Base-by-base conservation (phyloP, 306 rosid genomes). In the Begonia peltatifolia region DNA sequence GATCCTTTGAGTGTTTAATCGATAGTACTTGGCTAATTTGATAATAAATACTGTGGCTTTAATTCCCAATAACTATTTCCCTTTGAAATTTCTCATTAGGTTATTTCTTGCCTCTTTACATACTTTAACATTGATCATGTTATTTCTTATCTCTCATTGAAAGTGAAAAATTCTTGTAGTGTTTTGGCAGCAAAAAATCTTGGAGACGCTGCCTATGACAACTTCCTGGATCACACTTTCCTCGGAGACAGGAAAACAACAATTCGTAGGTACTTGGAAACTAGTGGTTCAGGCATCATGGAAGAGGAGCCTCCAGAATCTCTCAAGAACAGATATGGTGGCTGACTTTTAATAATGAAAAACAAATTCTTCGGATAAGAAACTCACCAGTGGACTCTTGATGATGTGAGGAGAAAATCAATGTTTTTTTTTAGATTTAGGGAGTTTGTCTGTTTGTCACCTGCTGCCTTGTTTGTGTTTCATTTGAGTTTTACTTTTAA, bases 231-330 rank as follows among this genome's bases (percentile, higher is more conserved):
- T 71, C 94, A 83, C 71, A 90, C 94, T 64, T 90, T 74, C 52
- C 97, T 90, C 23, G 95, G 90, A 47, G 92, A 90, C 71, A 90
- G 95, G 14, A 80, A 69, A 71, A 85, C 97, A 42, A 85, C 87
- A 47, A 83, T 90, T 49, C 85, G 84, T 1, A 71, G 71, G 46
- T 85, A 89, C 72, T 65, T 89, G 63, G 79, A 83, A 14, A 61
- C 85, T 30, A 55, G 76, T 16, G 94, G 97, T 63, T 60, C 83
- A 16, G 90, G 94, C 51, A 89, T 89, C 66, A 84, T 89, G 97
- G 84, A 85, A 72, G 97, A 89, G 69, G 85, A 89, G 47, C 97
- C 94, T 41, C 97, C 95, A 13, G 95, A 85, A 54, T 68, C 95
- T 65, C 81, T 84, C 63, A 84, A 76, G 72, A 60, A 54, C 38